Evolutionary conservation across 2,329 filamentous ascomycete genomes (phyloP).

Genomic region (Diaporthe vexans): DNA sequence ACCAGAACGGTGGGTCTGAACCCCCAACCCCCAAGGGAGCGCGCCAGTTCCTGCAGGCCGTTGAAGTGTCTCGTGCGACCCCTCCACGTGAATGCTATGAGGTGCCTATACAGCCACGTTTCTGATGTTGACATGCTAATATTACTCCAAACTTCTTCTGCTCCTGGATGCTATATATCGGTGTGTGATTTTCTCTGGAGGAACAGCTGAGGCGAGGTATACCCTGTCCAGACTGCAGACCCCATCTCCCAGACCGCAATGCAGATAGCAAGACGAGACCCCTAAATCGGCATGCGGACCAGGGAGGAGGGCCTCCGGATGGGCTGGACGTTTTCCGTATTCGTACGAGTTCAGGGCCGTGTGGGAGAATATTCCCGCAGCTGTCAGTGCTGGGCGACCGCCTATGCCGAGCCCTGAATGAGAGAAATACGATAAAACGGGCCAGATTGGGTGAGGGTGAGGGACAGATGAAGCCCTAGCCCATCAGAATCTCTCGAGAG

Average conservation of each 20-base stretch:
- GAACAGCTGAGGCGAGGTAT: neutral
- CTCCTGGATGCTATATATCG: neutral
- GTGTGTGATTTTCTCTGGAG: neutral
- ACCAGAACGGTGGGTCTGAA: conserved; percentile 17
- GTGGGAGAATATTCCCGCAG: conserved; percentile 2
- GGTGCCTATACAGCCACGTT: neutral
- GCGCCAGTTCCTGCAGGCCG: neutral
- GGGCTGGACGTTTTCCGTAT: conserved; percentile 1
- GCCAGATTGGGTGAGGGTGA: conserved; percentile 14
- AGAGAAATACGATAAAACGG: conserved; percentile 16
- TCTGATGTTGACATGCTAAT: neutral
- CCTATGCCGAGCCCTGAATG: neutral
- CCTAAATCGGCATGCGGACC: neutral
- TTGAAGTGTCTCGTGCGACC: neutral
- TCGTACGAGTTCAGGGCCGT: conserved; percentile 16
- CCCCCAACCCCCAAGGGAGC: neutral
- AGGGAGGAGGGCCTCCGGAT: neutral
- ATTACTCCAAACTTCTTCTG: neutral
- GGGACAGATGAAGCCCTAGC: conserved; percentile 22
- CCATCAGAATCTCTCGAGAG: conserved; percentile 35
- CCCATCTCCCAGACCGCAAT: neutral
- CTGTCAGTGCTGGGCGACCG: conserved; percentile 15
- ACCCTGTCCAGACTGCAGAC: neutral
- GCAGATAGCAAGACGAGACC: neutral
- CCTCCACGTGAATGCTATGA: neutral